Conservation (phyloP, 192 early-diverging fungal genomes). For the Coemansia sp. region DNA sequence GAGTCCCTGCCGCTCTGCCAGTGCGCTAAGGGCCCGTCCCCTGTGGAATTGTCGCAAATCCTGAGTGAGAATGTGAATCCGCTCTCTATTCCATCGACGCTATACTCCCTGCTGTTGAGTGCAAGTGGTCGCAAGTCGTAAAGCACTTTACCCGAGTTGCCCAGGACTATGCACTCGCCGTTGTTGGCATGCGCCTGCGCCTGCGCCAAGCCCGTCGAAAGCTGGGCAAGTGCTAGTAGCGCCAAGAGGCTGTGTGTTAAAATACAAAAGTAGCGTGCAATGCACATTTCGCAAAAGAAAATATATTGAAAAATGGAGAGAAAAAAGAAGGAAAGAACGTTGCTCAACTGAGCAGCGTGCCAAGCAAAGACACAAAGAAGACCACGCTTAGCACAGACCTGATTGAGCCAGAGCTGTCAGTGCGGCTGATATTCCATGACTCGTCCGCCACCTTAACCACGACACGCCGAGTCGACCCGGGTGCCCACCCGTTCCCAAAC, state of each 20-base stretch:
- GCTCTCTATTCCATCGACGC: slow-evolving; percentile 23
- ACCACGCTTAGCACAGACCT: slow-evolving; percentile 20
- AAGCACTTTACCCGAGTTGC: slow-evolving; percentile 1
- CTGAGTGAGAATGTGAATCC: slow-evolving; percentile 43
- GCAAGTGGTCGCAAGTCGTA: slow-evolving; percentile 47
- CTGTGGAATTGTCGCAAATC: slow-evolving; percentile 30
- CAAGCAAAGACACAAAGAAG: slow-evolving; percentile 25
- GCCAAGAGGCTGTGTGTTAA: not conserved
- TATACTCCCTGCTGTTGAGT: slow-evolving; percentile 7
- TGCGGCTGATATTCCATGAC: slow-evolving; percentile 34
- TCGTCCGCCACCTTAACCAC: slow-evolving; percentile 23
- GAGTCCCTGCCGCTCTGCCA: slow-evolving; percentile 18
- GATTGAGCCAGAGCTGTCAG: slow-evolving; percentile 21
- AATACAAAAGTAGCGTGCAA: not conserved
- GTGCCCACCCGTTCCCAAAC: slow-evolving; percentile 45
- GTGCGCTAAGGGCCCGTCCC: slow-evolving; percentile 4
- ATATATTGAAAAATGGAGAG: not conserved
- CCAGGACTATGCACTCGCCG: slow-evolving; percentile 3
- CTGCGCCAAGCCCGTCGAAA: not conserved
- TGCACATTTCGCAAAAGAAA: slow-evolving; percentile 1
- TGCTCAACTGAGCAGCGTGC: slow-evolving; percentile 15
- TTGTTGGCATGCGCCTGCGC: not conserved
- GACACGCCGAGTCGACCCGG: slow-evolving; percentile 33
- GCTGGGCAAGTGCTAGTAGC: not conserved
- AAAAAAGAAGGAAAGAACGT: slow-evolving; percentile 9